Evolutionary conservation across 352 stramenopile genomes (phyloP).

Genomic region (Globisporangium cystogenes): DNA sequence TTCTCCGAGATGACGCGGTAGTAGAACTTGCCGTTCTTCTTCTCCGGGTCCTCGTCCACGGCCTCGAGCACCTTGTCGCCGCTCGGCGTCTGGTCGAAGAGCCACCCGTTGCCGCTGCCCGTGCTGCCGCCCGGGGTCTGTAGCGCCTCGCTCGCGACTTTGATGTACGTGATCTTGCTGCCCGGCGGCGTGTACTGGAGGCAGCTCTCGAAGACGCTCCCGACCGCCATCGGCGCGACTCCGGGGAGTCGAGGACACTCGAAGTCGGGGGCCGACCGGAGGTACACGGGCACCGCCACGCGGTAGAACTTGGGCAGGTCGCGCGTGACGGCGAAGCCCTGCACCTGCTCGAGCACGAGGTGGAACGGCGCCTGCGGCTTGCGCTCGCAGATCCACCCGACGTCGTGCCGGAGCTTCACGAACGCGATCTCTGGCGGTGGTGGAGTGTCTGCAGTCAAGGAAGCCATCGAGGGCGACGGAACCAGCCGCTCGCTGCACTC

Average conservation of each 20-base stretch:
- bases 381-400: constrained; percentile 75
- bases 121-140: constrained; percentile 27
- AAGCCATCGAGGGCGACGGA: constrained; percentile 16
- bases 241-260: constrained; percentile 69
- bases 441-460: neutral
- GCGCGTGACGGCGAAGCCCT: constrained; percentile 59
- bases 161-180: constrained; percentile 77
- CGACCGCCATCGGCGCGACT: constrained; percentile 49
- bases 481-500: constrained; percentile 80
- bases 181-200: constrained; percentile 75
- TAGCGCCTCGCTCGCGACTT: constrained; percentile 52
- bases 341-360: constrained; percentile 59
- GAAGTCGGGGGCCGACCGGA: constrained; percentile 70
- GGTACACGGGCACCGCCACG: constrained; percentile 55
- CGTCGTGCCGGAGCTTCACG: constrained; percentile 77
- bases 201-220: constrained; percentile 74
- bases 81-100: constrained; percentile 60
- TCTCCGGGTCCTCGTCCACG: constrained; percentile 66
- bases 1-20: constrained; percentile 65
- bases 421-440: constrained; percentile 45
- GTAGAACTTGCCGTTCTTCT: constrained; percentile 80
- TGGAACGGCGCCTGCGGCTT: constrained; percentile 38
- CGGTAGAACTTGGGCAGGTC: constrained; percentile 75
- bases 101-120: constrained; percentile 43
- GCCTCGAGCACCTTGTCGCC: constrained; percentile 65